phyloP scores from a whole-genome alignment of 2,329 filamentous ascomycete species.

The Pezicula carpinea region DNA sequence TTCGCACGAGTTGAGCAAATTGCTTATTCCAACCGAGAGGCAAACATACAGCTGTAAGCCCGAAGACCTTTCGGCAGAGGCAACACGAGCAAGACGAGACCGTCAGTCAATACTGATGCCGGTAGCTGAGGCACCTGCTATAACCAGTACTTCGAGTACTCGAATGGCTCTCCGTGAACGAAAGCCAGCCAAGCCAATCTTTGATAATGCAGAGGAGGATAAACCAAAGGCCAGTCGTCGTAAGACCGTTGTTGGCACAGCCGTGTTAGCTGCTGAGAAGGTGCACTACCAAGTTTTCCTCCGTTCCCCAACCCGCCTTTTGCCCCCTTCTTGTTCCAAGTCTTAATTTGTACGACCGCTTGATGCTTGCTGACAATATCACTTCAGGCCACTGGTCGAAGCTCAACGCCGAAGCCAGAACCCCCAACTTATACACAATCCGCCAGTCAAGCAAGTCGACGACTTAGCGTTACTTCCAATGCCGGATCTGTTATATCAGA shows the following conservation, averaged over 20 bases:
- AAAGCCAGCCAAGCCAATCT: constrained; percentile 48
- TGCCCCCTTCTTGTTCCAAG: background rate
- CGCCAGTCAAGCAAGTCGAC: constrained; percentile 27
- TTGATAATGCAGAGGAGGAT: constrained; percentile 49
- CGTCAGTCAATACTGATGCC: constrained; percentile 49
- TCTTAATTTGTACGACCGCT: background rate
- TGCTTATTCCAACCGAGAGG: constrained; percentile 73
- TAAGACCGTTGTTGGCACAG: constrained; percentile 54
- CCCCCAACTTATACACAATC: constrained; percentile 17
- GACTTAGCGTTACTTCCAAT: constrained; percentile 41
- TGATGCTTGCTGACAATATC: constrained; percentile 3
- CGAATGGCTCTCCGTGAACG: constrained; percentile 72
- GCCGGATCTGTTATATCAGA: constrained; percentile 27
- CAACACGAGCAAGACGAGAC: constrained; percentile 58
- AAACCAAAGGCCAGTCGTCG: constrained; percentile 43
- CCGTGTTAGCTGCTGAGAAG: constrained; percentile 41
- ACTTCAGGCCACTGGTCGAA: constrained; percentile 17
- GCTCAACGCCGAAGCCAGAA: constrained; percentile 26
- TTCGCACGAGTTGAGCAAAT: constrained; percentile 74
- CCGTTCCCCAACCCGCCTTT: background rate
- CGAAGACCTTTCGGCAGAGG: constrained; percentile 73
- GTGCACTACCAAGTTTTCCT: constrained; percentile 23
- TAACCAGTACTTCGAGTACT: constrained; percentile 35
- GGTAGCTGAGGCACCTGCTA: constrained; percentile 25
- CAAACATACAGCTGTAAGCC: constrained; percentile 71